Evolutionary conservation across 2,329 filamentous ascomycete species (phyloP), one percentile per base, ranked within the genome.

Genomic region (Monilinia fructicola): DNA sequence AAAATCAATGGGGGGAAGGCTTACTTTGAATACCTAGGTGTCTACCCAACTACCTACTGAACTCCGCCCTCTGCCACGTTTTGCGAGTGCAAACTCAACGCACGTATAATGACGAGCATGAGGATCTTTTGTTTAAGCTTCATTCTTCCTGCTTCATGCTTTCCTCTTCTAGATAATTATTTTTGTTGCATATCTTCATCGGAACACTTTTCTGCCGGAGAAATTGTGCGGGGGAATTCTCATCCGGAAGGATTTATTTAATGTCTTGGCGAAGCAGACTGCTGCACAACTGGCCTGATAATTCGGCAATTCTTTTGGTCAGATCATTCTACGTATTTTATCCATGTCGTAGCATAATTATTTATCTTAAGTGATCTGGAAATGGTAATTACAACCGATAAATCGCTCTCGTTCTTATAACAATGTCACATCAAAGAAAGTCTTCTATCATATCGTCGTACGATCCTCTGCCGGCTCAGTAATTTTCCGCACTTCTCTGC

Each of bases 151-250:
- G 31, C 31, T n/a, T 42, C 48, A 12, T 54, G 23, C 14, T 63
- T 40, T 26, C n/a, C 28, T 66, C 31, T 23, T 21, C 14, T 2
- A 12, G 31, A 35, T 35, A 31, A 53, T 50, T 42, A 4, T 23
- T 54, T 61, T 66, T 61, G 55, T 61, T 66, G 64, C 55, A 66
- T 46, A 26, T 66, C 64, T 66, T 61, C 48, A 28, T 62, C 55
- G 64, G 64, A 61, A 66, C 21, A 66, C 55, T 61, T 46, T 66
- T 66, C 55, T 61, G 46, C 64, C 64, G 64, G 54, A 54, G 50
- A n/a, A 21, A 42, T 21, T 21, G 46, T 54, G 46, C 64, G 64
- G 64, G 38, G 26, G 26, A 66, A 66, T 60, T 46, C 23, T 66
- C 64, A 66, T 46, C 64, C 48, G 55, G 55, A 61, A n/a, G 55